Conservation (phyloP, 768 basidiomycete species). For the Naematelia aurantialba region DNA sequence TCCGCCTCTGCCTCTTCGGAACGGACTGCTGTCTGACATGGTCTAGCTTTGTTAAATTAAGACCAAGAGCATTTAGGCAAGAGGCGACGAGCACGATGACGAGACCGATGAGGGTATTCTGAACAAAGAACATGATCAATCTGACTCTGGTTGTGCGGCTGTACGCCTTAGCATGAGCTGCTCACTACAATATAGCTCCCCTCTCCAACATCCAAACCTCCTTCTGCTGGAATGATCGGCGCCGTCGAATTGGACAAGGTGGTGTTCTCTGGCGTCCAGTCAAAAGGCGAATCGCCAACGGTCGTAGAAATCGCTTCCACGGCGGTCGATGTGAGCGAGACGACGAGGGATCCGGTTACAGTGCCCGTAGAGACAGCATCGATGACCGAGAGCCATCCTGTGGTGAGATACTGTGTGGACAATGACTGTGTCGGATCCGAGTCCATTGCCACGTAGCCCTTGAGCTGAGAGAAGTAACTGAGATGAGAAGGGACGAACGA, state of each 20-base stretch:
- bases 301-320: conserved; percentile 18
- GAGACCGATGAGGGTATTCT: conserved; percentile 56
- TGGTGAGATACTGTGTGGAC: background rate
- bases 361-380: background rate
- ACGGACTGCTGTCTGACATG: conserved; percentile 62
- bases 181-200: conserved; percentile 31
- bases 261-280: conserved; percentile 11
- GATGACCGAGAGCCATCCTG: background rate
- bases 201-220: conserved; percentile 12
- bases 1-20: conserved; percentile 68
- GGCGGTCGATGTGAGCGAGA: conserved; percentile 16
- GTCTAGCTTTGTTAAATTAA: conserved; percentile 91
- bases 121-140: no score
- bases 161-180: no score
- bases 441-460: background rate
- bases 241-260: conserved; percentile 11
- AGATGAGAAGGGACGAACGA: background rate
- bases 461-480: background rate
- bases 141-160: no score
- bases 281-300: conserved; percentile 13
- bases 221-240: background rate
- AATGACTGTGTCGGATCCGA: background rate
- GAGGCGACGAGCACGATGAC: conserved; percentile 78
- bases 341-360: background rate
- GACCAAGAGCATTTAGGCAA: conserved; percentile 57